These are phyloP conservation scores for Ascochyta pisi DNA, from an alignment of 2,329 filamentous ascomycete genomes.

Conservation along the genomic window DNA sequence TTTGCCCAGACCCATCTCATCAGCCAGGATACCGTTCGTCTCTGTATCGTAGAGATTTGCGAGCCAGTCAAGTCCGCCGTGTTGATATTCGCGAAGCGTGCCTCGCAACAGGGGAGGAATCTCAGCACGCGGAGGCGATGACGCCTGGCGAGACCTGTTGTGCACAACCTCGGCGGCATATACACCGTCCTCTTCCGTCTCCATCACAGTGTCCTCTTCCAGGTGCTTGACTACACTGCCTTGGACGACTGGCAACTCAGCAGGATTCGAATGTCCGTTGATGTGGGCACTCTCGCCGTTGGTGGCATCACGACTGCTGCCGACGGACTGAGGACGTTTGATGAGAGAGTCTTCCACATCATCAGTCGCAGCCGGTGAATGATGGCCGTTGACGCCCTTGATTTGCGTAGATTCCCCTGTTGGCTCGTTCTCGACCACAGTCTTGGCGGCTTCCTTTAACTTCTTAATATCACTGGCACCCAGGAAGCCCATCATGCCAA, in stretches of 20 bases:
- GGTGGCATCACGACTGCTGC: background rate
- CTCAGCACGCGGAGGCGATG: constrained; percentile 42
- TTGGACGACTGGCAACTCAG: background rate
- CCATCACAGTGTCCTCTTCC: constrained; percentile 21
- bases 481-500: constrained; percentile 46
- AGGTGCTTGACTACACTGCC: constrained; percentile 1
- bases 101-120: constrained; percentile 75
- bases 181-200: constrained; percentile 21
- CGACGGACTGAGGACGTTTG: background rate
- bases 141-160: constrained; percentile 36
- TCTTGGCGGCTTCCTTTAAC: constrained; percentile 43
- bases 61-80: constrained; percentile 96
- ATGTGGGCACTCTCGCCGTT: constrained; percentile 24
- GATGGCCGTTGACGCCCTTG: constrained; percentile 35
- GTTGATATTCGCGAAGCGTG: constrained; percentile 92
- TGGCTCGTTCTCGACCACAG: constrained; percentile 28
- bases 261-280: constrained; percentile 17
- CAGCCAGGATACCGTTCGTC: constrained; percentile 94
- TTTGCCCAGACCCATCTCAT: constrained; percentile 98
- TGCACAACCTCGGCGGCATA: constrained; percentile 23
- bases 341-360: constrained; percentile 54
- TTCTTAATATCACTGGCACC: constrained; percentile 44
- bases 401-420: constrained; percentile 41
- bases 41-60: constrained; percentile 89
- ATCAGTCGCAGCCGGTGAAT: constrained; percentile 51